These are phyloP conservation scores for Vaccinium vitisidaea DNA, from an alignment of 148 eudicot species.

Conservation along the genomic window DNA sequence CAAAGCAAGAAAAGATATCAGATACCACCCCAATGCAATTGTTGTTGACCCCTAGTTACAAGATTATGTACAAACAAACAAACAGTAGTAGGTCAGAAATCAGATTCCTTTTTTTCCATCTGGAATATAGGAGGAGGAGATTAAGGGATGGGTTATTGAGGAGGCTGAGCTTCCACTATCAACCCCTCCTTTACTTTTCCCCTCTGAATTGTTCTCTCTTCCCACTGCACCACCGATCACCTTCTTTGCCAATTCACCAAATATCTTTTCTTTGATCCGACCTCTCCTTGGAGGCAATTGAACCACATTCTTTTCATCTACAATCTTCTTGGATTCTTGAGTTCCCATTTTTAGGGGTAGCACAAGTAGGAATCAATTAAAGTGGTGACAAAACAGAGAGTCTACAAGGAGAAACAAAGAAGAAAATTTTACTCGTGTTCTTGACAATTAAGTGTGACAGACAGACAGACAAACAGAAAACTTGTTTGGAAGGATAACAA, in stretches of 20 bases:
- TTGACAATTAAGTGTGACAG: too few species aligned
- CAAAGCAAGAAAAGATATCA: not conserved
- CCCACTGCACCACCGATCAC: not conserved
- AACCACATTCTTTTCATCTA: not conserved
- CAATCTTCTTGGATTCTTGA: not conserved
- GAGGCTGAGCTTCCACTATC: not conserved
- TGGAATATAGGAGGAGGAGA: not conserved
- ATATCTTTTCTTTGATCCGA: slow-evolving; percentile 10
- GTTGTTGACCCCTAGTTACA: too few species aligned
- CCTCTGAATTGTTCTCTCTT: not conserved
- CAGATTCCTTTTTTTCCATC: not conserved
- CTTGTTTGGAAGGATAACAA: too few species aligned
- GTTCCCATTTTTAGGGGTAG: not conserved
- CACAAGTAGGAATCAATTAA: not conserved
- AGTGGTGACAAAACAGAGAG: too few species aligned
- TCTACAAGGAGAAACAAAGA: too few species aligned
- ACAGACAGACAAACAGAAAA: too few species aligned
- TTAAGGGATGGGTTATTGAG: not conserved
- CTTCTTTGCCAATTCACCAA: not conserved
- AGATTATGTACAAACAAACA: not conserved
- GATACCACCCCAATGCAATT: too few species aligned
- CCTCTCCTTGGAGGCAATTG: slow-evolving; percentile 11
- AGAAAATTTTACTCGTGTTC: too few species aligned
- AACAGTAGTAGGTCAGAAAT: not conserved
- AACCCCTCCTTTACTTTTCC: not conserved